These are phyloP conservation scores for Aspergillus tanneri DNA, from an alignment of 2,329 filamentous ascomycete genomes.

Conservation along the genomic window DNA sequence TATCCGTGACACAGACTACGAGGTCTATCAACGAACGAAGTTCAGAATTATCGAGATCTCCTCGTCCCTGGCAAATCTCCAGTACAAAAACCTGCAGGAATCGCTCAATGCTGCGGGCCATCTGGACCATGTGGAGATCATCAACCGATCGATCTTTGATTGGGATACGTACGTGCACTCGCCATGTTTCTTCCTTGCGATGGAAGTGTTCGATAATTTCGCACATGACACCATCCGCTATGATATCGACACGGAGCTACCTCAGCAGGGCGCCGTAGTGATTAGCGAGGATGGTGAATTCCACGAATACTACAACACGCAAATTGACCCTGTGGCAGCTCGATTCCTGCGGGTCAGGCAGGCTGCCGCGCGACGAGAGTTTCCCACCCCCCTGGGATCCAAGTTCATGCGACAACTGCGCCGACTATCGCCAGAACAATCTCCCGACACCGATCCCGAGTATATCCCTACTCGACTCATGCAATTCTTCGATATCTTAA, in stretches of 20 bases:
- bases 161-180: conserved; percentile 85
- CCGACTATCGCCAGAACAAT: conserved; percentile 65
- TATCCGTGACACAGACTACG: conserved; percentile 82
- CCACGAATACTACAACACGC: conserved; percentile 84
- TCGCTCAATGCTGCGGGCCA: conserved; percentile 72
- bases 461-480: conserved; percentile 93
- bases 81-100: conserved; percentile 67
- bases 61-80: conserved; percentile 71
- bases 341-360: conserved; percentile 83
- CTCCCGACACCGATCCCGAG: conserved; percentile 78
- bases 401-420: conserved; percentile 61
- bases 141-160: conserved; percentile 93
- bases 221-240: conserved; percentile 93
- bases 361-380: conserved; percentile 58
- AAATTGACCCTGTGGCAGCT: conserved; percentile 76
- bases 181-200: conserved; percentile 94
- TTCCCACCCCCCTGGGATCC: conserved; percentile 47
- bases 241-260: conserved; percentile 73
- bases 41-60: conserved; percentile 98
- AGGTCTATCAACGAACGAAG: conserved; percentile 89
- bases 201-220: conserved; percentile 99
- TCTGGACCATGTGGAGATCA: conserved; percentile 81
- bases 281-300: conserved; percentile 85
- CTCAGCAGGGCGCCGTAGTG: conserved; percentile 84
- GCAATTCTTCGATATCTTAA: conserved; percentile 93